phyloP scores from a whole-genome alignment of 495 filamentous ascomycete species.

The Penicillium waksmanii region DNA sequence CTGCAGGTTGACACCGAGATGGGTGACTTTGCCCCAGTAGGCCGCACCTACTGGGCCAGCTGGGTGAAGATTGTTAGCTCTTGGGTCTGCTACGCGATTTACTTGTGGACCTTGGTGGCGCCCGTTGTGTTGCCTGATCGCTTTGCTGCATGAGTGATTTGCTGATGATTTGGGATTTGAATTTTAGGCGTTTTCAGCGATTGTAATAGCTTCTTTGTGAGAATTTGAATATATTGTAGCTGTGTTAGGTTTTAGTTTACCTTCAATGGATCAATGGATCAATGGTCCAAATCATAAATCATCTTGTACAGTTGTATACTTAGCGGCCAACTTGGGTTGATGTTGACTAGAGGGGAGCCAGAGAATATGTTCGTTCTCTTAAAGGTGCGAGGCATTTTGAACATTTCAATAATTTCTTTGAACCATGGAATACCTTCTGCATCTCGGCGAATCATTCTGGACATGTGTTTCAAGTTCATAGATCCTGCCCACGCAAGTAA shows the following conservation, averaged over 20 bases:
- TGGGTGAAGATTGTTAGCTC: constrained; percentile 99
- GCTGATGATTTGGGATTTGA: constrained; percentile 15
- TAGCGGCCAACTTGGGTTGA: too few relatives aligned
- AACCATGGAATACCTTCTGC: not conserved
- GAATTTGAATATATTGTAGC: constrained; percentile 11
- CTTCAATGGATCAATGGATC: not conserved
- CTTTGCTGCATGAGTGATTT: constrained; percentile 60
- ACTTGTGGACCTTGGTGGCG: constrained; percentile 88
- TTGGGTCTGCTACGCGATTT: constrained; percentile 96
- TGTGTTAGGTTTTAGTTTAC: not conserved
- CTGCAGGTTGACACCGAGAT: constrained; percentile 65
- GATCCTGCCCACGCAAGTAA: not conserved
- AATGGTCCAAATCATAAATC: too few relatives aligned
- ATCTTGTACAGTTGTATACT: too few relatives aligned
- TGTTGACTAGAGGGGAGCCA: too few relatives aligned
- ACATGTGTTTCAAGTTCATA: not conserved
- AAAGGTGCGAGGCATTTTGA: too few relatives aligned
- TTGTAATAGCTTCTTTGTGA: constrained; percentile 11
- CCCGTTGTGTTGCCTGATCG: constrained; percentile 84
- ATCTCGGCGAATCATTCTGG: not conserved
- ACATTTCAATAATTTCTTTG: too few relatives aligned
- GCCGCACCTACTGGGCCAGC: constrained; percentile 94
- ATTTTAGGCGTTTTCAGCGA: constrained; percentile 28
- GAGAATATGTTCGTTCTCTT: too few relatives aligned
- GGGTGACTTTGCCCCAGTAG: constrained; percentile 89